phyloP scores from a whole-genome alignment of 257 asterid genomes.

The Petunia secreta region DNA sequence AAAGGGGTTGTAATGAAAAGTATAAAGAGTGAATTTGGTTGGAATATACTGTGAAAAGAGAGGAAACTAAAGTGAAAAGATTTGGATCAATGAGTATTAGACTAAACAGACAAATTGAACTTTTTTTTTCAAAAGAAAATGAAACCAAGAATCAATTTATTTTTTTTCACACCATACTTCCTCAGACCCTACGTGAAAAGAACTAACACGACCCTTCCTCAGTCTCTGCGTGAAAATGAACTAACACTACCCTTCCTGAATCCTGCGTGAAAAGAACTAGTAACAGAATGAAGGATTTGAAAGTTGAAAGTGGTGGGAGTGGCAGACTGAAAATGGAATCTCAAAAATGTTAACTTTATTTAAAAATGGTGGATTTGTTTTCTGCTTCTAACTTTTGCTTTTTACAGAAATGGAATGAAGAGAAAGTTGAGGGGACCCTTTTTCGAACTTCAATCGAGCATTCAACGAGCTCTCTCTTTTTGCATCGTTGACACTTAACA shows the following conservation, averaged over 20 bases:
- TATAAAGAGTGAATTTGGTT: constrained; percentile 29
- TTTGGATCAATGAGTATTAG: neutral
- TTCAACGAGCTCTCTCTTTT: neutral
- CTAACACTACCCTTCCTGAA: too few relatives aligned
- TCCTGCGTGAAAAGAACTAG: neutral
- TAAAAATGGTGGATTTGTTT: constrained; percentile 24
- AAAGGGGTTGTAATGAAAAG: constrained; percentile 37
- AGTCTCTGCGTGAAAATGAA: too few relatives aligned
- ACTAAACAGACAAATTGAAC: constrained; percentile 20
- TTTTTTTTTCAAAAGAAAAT: neutral
- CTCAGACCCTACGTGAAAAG: too few relatives aligned
- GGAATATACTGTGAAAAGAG: constrained; percentile 34
- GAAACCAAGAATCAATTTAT: neutral
- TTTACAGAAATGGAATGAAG: constrained; percentile 26
- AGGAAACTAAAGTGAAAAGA: constrained; percentile 29
- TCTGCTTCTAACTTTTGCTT: constrained; percentile 43
- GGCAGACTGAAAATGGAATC: constrained; percentile 40
- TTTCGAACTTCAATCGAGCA: constrained; percentile 9
- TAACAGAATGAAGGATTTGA: neutral
- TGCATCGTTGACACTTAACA: neutral
- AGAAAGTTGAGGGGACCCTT: neutral
- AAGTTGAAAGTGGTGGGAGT: constrained; percentile 17
- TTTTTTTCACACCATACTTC: too few relatives aligned
- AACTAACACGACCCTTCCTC: too few relatives aligned
- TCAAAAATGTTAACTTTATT: constrained; percentile 1